A percentile compares a stretch with the other conserved stretches of the same genome.
Evolutionary conservation across 2,329 filamentous ascomycete genomes (phyloP).

Genomic region (Talaromyces sp.): DNA sequence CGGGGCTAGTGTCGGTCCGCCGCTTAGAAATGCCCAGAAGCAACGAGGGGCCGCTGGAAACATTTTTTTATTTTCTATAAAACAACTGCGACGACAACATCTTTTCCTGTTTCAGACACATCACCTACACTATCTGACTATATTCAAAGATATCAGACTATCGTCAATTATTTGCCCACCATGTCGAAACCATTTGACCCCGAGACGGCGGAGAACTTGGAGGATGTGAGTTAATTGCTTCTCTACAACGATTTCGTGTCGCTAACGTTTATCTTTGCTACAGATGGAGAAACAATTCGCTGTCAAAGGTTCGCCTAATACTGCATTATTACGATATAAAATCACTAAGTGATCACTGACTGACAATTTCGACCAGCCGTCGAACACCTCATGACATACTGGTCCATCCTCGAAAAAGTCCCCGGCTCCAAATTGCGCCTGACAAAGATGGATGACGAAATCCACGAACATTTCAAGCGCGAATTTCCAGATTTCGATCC

Average conservation of each 20-base stretch:
- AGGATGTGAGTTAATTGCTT: conserved; percentile 52
- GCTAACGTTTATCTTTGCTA: neutral
- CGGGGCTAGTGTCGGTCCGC: neutral
- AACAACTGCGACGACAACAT: neutral
- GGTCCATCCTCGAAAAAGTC: conserved; percentile 86
- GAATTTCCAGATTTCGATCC: conserved; percentile 94
- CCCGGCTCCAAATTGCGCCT: conserved; percentile 83
- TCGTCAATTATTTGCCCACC: neutral
- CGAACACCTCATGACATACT: conserved; percentile 95
- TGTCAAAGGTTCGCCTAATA: conserved; percentile 65
- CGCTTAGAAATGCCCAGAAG: conserved; percentile 4
- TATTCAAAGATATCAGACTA: neutral
- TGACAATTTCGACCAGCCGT: conserved; percentile 52
- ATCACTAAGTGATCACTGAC: too few species aligned
- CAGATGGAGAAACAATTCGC: conserved; percentile 99
- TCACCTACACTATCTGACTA: neutral
- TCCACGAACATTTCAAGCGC: conserved; percentile 77
- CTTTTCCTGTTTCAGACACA: neutral
- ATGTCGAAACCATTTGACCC: conserved; percentile 47
- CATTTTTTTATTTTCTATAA: neutral
- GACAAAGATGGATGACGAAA: conserved; percentile 92
- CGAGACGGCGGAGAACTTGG: conserved; percentile 63
- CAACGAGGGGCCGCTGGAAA: neutral
- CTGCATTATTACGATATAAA: too few species aligned
- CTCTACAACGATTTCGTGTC: neutral